These are phyloP conservation scores for Aeminium ludgeri DNA, from an alignment of 495 filamentous ascomycete genomes.

Conservation along the genomic window DNA sequence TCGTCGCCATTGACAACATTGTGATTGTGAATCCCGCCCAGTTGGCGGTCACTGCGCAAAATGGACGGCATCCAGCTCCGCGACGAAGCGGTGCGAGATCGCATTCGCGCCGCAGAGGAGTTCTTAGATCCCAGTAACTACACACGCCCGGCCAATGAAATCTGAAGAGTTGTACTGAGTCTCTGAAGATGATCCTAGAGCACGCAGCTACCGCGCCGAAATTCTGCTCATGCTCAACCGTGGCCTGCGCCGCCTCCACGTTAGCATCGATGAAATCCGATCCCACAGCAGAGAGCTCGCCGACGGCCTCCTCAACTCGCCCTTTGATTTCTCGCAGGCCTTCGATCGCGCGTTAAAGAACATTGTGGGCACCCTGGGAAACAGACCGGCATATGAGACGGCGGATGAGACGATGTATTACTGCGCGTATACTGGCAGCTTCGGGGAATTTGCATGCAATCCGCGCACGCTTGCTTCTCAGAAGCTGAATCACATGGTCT, in stretches of 20 bases:
- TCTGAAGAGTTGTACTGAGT: constrained; percentile 13
- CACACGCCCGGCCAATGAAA: constrained; percentile 2
- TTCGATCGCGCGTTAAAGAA: constrained; percentile 83
- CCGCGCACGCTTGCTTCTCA: constrained; percentile 76
- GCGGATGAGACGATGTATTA: constrained; percentile 64
- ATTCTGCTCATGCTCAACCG: constrained; percentile 89
- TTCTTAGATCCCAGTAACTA: constrained; percentile 72
- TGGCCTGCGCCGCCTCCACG: constrained; percentile 51
- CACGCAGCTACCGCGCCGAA: constrained; percentile 65
- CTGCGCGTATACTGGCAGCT: constrained; percentile 85
- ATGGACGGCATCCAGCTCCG: constrained; percentile 57
- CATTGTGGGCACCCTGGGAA: constrained; percentile 59
- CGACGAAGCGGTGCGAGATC: constrained; percentile 67
- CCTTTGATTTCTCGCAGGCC: constrained; percentile 74
- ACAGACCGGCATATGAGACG: constrained; percentile 42
- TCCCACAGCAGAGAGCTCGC: constrained; percentile 77
- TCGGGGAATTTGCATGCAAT: constrained; percentile 88
- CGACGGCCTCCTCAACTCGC: constrained; percentile 64
- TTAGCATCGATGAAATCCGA: constrained; percentile 89
- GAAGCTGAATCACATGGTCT: constrained; percentile 90
- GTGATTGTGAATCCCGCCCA: too few relatives aligned
- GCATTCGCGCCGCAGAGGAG: constrained; percentile 62
- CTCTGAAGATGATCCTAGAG: constrained; percentile 33
- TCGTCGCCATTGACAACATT: too few relatives aligned
- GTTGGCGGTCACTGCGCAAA: too few relatives aligned